Base-by-base conservation (phyloP, 768 basidiomycete species). In the Amyloporia xantha region DNA sequence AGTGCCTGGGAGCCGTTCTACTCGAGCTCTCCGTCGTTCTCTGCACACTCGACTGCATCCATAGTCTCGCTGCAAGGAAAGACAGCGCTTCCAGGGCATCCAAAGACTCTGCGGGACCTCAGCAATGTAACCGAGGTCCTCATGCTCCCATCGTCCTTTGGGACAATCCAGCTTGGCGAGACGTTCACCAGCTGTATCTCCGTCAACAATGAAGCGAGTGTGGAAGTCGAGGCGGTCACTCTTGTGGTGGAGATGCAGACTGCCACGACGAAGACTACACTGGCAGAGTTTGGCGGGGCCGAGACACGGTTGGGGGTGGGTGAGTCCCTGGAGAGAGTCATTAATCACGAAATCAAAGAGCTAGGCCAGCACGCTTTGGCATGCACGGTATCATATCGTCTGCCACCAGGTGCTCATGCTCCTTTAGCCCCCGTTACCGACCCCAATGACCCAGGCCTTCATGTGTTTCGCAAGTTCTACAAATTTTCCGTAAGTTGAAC, bases 301-400 rank as follows among this genome's bases (percentile, higher is more conserved):
- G 71, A 71, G 2, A 64, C 72, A 30, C 66, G 60, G 20, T 67
- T 95, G 42, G 47, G 63, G 0, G 71, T 75, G 2, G 79, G 81
- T 20, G 79, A 82, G 58, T 79, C 79, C 0, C 58, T 89, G 26
- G 84, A 90, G 61, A 69, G 73, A 37, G 68, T 87, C 13, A 83
- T 91, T 1, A 73, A 81, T 52, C 87, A 91, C 59, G 94, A 97
- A 68, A 88, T 96, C 55, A 96, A 96, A 66, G 93, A 97, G 61
- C 73, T 95, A 17, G 92, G 91, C 1, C 82, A 91, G 60, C 92
- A 95, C 64, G 88, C 94, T 10, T 70, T 97, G 33, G 88, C 82
- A 2, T 92, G 91, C 59, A 82, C 82, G 5, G 87, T 95, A 23
- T 77, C 78, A 20, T 96, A 95, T 71, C 82, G 78, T n/a, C 71